Evolutionary conservation across 768 basidiomycete species (phyloP).

Genomic region (Aureoboletus auriporus): DNA sequence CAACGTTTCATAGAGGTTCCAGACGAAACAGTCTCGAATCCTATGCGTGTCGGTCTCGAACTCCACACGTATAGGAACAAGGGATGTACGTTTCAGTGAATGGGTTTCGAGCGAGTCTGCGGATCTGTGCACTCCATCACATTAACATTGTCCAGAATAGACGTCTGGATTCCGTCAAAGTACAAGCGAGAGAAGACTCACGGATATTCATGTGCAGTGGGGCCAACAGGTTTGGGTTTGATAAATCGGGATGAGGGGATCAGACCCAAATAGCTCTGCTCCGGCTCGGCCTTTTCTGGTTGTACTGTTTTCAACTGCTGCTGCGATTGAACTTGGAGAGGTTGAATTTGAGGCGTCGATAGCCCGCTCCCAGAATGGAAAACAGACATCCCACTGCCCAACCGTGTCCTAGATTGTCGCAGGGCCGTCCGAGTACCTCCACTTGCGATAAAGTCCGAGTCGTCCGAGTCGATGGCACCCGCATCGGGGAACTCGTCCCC

Average conservation of each 20-base stretch:
- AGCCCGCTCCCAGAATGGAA: constrained; percentile 51
- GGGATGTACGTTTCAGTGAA: constrained; percentile 48
- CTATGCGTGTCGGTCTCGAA: constrained; percentile 90
- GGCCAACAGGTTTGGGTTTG: constrained; percentile 49
- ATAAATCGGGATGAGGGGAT: constrained; percentile 81
- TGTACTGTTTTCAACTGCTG: constrained; percentile 18
- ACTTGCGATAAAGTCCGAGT: constrained; percentile 75
- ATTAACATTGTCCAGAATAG: constrained; percentile 18
- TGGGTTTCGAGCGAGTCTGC: constrained; percentile 61
- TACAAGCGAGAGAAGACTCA: constrained; percentile 41
- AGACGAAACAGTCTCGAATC: constrained; percentile 92
- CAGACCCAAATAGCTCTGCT: constrained; percentile 88
- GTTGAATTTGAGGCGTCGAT: constrained; percentile 31
- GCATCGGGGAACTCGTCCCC: constrained; percentile 80
- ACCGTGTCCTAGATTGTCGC: constrained; percentile 41
- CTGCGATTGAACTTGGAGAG: constrained; percentile 14
- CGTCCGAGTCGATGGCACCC: constrained; percentile 79
- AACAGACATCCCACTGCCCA: constrained; percentile 47
- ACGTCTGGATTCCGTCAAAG: constrained; percentile 2
- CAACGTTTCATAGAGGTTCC: constrained; percentile 89
- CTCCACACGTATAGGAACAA: constrained; percentile 93
- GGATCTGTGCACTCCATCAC: constrained; percentile 40
- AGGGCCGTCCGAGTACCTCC: constrained; percentile 58
- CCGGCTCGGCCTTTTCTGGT: constrained; percentile 56
- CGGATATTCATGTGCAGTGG: constrained; percentile 71